These are phyloP conservation scores for Saccharomycopsis babjevae DNA, from an alignment of 805 yeast genomes.

Conservation along the genomic window DNA sequence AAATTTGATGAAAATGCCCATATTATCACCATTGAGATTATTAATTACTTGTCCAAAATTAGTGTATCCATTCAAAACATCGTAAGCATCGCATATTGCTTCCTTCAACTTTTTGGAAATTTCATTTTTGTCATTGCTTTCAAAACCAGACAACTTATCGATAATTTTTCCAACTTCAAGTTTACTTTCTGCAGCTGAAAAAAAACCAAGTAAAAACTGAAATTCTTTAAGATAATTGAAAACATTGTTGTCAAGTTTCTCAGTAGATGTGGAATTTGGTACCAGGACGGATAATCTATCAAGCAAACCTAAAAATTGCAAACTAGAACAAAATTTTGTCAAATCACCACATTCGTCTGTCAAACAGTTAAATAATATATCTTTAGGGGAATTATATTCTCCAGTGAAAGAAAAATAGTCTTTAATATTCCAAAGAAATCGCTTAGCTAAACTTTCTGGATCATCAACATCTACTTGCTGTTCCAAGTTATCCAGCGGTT, in stretches of 20 bases:
- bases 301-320: neutral
- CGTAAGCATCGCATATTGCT: neutral
- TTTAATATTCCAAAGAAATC: constrained; percentile 5
- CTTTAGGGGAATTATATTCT: neutral
- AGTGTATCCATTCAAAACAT: constrained; percentile 13
- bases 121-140: neutral
- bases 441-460: neutral
- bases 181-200: neutral
- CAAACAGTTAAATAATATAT: constrained; percentile 5
- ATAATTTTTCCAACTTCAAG: neutral
- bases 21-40: constrained; percentile 4
- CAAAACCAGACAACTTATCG: neutral
- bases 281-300: neutral
- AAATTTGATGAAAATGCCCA: constrained; percentile 15
- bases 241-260: neutral
- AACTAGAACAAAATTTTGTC: neutral
- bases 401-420: constrained; percentile 10
- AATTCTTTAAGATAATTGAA: neutral
- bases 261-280: neutral
- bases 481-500: neutral
- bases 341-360: neutral
- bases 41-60: constrained; percentile 7
- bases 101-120: neutral
- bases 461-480: neutral
- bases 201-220: neutral